A percentile compares a stretch with the other conserved stretches of the same genome.
Conservation (phyloP, 2,329 filamentous ascomycete species). For the Chaetomium sp. region DNA sequence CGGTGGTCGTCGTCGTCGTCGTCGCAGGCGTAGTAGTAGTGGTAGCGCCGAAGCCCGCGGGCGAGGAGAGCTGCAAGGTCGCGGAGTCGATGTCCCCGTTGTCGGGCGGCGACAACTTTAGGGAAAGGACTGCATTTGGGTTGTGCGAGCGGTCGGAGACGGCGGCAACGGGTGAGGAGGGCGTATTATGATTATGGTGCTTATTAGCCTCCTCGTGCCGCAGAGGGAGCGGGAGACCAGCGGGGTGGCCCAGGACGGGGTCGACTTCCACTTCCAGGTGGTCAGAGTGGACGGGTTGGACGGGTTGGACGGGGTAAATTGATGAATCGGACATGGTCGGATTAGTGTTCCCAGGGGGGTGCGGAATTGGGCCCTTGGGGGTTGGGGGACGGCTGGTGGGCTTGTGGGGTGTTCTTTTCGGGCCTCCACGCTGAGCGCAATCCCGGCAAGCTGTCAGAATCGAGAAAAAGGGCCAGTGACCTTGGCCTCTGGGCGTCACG, state of each 20-base stretch:
- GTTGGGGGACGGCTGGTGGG: neutral
- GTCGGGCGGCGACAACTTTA: constrained; percentile 18
- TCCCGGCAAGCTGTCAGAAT: too few relatives aligned
- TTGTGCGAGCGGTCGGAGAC: constrained; percentile 24
- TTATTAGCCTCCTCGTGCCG: constrained; percentile 9
- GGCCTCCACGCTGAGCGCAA: too few relatives aligned
- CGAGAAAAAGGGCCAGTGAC: too few relatives aligned
- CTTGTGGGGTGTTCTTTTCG: neutral
- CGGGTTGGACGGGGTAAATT: neutral
- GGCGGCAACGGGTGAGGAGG: constrained; percentile 12
- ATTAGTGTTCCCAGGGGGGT: constrained; percentile 4
- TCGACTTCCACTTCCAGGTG: constrained; percentile 32
- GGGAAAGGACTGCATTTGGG: constrained; percentile 22
- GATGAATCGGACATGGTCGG: constrained; percentile 30
- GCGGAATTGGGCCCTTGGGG: constrained; percentile 16
- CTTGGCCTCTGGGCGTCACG: too few relatives aligned
- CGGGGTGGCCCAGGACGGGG: constrained; percentile 37
- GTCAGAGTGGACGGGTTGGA: too few relatives aligned
- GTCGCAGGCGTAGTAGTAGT: neutral
- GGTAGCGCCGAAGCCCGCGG: neutral
- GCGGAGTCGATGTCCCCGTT: neutral
- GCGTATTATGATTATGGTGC: constrained; percentile 25
- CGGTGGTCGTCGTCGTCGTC: neutral
- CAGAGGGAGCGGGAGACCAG: constrained; percentile 16
- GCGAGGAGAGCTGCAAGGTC: neutral